Percentiles rank a stretch among this genome's conserved stretches.
phyloP scores from a whole-genome alignment of 1,284 basidiomycete genomes.

The Cerioporus squamosus region DNA sequence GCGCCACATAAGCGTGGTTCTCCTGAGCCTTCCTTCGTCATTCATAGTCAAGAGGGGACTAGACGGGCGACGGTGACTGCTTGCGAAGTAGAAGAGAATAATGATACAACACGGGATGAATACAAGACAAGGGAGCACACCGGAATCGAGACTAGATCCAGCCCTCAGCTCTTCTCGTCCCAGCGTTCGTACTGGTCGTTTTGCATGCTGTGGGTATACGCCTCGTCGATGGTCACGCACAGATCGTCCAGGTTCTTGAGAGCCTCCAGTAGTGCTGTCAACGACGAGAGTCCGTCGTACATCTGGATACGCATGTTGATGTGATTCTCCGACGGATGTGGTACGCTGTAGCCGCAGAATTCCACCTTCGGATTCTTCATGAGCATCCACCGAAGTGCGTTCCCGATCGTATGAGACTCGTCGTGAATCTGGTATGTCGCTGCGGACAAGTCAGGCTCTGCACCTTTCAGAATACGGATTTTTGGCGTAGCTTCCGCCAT shows the following conservation, averaged over 20 bases:
- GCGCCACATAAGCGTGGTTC: too few relatives aligned
- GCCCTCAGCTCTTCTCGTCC: conserved; percentile 63
- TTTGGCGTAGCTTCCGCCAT: too few relatives aligned
- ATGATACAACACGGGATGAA: conserved; percentile 23
- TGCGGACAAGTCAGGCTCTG: conserved; percentile 82
- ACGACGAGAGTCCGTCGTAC: conserved; percentile 87
- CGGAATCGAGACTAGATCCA: neutral
- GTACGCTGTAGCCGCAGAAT: conserved; percentile 97
- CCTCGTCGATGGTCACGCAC: conserved; percentile 68
- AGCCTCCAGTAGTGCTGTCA: conserved; percentile 77
- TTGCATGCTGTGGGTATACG: conserved; percentile 64
- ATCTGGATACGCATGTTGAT: conserved; percentile 98
- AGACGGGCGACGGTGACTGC: too few relatives aligned
- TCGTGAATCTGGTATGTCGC: conserved; percentile 93
- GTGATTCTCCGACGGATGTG: conserved; percentile 95
- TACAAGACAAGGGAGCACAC: neutral
- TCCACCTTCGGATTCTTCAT: conserved; percentile 99
- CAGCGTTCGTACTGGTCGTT: conserved; percentile 62
- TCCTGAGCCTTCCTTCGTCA: too few relatives aligned
- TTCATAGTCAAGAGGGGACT: too few relatives aligned
- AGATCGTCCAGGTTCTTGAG: conserved; percentile 78
- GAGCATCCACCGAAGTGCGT: conserved; percentile 94
- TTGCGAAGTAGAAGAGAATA: conserved; percentile 10
- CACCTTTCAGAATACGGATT: conserved; percentile 58
- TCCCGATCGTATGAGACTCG: conserved; percentile 96